Evolutionary conservation across 2,329 filamentous ascomycete species (phyloP), one percentile per base, ranked within the genome.

Genomic region (Fusarium dlaminii): DNA sequence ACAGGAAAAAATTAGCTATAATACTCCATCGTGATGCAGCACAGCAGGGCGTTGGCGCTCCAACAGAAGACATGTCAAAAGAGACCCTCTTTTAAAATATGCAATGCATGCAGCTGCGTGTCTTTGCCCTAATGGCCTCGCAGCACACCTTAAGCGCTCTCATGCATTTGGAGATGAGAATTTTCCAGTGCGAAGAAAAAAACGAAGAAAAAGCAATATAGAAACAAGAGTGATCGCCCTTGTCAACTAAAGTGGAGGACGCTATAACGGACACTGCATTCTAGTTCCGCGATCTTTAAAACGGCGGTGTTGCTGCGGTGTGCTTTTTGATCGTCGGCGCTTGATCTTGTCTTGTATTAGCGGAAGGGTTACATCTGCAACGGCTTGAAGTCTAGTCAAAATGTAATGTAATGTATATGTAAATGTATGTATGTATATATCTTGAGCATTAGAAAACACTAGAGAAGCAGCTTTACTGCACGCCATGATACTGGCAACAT

Each of bases 41-140:
- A 27, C 51, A 37, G 24, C 32, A 52, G 73, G 61, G 56, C 39
- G 63, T 74, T 65, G 66, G 66, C 67, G 65, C 65, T 70, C 72
- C 75, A 73, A 66, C 73, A 36, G 63, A 52, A 39, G 39, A 65
- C 24, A 73, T 63, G 57, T 67, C 51, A 63, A 68, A 37, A 57
- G 14, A 51, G 63, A 73, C 61, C 67, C 69, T 70, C 75, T 76
- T 74, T 70, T 68, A 52, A 60, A 43, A 67, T 72, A 73, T 77
- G 68, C 67, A 72, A 73, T 75, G 68, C 67, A 72, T 75, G 66
- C 62, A 68, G 68, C 70, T 74, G 70, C 70, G 66, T 73, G 66
- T 72, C 72, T 70, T 73, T 77, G 75, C 75, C 75, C 75, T 77
- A 77, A 77, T 66, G 45, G 56, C 37, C 54, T 66, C 58, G 63